A percentile compares a stretch with the other conserved stretches of the same genome.
Evolutionary conservation across 2,329 filamentous ascomycete species (phyloP).

Genomic region (Epichloe festucae): DNA sequence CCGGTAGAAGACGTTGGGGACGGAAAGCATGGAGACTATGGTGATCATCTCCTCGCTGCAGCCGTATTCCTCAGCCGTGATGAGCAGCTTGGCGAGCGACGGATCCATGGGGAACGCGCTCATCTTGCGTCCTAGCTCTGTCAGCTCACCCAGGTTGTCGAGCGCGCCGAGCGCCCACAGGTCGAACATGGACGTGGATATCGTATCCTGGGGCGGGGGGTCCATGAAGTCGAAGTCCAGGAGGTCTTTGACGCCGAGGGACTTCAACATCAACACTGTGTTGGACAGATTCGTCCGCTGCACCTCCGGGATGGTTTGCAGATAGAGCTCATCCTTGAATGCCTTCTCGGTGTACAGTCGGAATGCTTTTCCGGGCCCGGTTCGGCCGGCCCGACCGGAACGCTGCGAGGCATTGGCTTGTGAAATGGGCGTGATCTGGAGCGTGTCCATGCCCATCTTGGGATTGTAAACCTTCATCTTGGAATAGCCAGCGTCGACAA

Average conservation of each 20-base stretch:
- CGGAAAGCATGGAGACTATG: conserved; percentile 94
- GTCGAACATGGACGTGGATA: conserved; percentile 93
- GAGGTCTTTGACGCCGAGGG: conserved; percentile 82
- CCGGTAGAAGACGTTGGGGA: conserved; percentile 92
- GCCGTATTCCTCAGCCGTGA: conserved; percentile 77
- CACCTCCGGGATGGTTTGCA: conserved; percentile 94
- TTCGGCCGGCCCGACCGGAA: conserved; percentile 84
- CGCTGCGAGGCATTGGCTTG: conserved; percentile 92
- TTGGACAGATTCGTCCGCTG: conserved; percentile 93
- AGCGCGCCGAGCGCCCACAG: conserved; percentile 91
- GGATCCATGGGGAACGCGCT: conserved; percentile 98
- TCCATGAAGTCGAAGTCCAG: conserved; percentile 99
- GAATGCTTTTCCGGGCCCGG: conserved; percentile 89
- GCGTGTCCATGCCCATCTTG: conserved; percentile 97
- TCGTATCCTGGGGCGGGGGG: conserved; percentile 92
- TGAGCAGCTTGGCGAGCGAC: conserved; percentile 84
- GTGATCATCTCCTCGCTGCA: conserved; percentile 98
- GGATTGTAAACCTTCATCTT: conserved; percentile 99
- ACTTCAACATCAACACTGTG: conserved; percentile 87
- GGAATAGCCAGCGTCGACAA: conserved; percentile 90
- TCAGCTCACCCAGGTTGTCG: conserved; percentile 88
- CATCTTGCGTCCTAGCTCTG: conserved; percentile 78
- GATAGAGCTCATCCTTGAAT: conserved; percentile 90
- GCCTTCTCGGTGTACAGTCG: conserved; percentile 89
- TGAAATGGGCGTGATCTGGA: conserved; percentile 94